Evolutionary conservation across 2,329 filamentous ascomycete genomes (phyloP).

Genomic region (Scytalidium lignicola): DNA sequence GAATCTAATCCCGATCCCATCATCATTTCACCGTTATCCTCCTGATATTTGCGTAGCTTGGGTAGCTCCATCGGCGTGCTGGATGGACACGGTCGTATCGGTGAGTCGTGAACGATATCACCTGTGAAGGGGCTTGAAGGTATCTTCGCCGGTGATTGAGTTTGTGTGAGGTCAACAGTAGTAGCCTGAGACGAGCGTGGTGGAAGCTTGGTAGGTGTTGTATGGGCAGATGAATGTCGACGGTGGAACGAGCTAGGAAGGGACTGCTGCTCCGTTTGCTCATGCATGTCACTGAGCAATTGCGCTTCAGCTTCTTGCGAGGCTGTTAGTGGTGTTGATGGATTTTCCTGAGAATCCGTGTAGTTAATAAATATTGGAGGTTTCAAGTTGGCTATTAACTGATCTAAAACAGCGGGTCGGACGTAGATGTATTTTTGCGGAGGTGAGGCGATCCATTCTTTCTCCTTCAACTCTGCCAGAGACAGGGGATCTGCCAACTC

Average conservation of each 20-base stretch:
- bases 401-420: conserved; percentile 51
- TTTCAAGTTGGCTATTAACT: conserved; percentile 53
- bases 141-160: conserved; percentile 4
- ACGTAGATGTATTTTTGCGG: conserved; percentile 3
- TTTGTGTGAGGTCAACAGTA: conserved; percentile 25
- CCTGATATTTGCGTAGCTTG: conserved; percentile 1
- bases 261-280: not conserved
- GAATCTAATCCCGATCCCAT: conserved; percentile 5
- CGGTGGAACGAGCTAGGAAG: not conserved
- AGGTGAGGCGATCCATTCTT: conserved; percentile 39
- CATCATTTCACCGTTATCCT: not conserved
- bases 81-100: conserved; percentile 14
- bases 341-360: conserved; percentile 1
- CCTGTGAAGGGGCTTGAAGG: not conserved
- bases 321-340: conserved; percentile 19
- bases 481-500: conserved; percentile 56
- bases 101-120: conserved; percentile 23
- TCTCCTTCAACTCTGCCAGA: conserved; percentile 44
- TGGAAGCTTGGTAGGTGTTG: not conserved
- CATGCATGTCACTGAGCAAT: conserved; percentile 18
- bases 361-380: conserved; percentile 41
- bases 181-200: conserved; percentile 23
- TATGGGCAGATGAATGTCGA: not conserved
- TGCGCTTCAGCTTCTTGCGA: conserved; percentile 25
- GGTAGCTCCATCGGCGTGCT: conserved; percentile 15